Conservation (phyloP, 306 rosid species). For the Glycine latifolia region DNA sequence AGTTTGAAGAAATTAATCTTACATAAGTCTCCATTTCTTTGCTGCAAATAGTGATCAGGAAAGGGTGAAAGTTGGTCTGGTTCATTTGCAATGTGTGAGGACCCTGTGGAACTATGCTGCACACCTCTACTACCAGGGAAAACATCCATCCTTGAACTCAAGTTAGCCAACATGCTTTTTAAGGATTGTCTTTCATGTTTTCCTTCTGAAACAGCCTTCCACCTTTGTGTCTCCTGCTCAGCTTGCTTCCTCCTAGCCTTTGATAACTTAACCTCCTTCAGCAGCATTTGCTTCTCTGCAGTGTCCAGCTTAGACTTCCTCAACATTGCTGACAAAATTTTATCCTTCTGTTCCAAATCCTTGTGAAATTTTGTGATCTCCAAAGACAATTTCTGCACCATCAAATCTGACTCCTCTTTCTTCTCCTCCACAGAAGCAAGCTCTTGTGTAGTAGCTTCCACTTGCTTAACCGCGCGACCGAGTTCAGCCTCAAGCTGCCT, state of each 20-base stretch:
- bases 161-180: slow-evolving; percentile 74
- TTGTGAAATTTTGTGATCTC: slow-evolving; percentile 77
- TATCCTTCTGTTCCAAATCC: slow-evolving; percentile 94
- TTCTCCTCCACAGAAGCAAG: slow-evolving; percentile 65
- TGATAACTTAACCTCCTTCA: slow-evolving; percentile 83
- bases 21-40: slow-evolving; percentile 66
- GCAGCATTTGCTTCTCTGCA: slow-evolving; percentile 82
- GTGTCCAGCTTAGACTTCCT: slow-evolving; percentile 85
- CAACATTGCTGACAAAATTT: slow-evolving; percentile 90
- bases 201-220: slow-evolving; percentile 86
- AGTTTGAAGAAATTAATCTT: slow-evolving; percentile 48
- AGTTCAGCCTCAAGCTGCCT: slow-evolving; percentile 90
- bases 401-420: slow-evolving; percentile 81
- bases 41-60: slow-evolving; percentile 56
- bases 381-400: slow-evolving; percentile 73
- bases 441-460: slow-evolving; percentile 74
- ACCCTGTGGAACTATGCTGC: slow-evolving; percentile 56
- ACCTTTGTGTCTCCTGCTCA: slow-evolving; percentile 76
- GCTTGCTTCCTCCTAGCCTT: slow-evolving; percentile 94
- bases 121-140: slow-evolving; percentile 55
- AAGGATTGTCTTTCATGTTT: slow-evolving; percentile 81
- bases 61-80: slow-evolving; percentile 53
- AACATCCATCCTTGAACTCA: slow-evolving; percentile 67
- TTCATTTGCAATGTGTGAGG: slow-evolving; percentile 60
- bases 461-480: slow-evolving; percentile 67